Conservation (phyloP, 805 yeast genomes). For the Schizosaccharomyces octosporus region DNA sequence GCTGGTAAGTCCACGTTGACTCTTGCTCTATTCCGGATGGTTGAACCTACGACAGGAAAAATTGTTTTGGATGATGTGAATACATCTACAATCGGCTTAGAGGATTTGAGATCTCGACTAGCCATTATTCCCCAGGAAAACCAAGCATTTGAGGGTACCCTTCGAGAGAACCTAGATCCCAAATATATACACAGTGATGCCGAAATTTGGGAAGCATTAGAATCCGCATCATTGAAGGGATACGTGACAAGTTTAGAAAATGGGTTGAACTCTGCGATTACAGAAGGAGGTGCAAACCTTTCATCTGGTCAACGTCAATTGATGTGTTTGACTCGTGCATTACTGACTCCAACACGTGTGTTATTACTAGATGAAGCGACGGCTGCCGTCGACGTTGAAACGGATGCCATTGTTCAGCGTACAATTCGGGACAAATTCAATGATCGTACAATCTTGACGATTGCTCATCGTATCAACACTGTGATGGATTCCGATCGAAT, state of each 20-base stretch:
- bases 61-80: slow-evolving; percentile 49
- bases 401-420: slow-evolving; percentile 55
- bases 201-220: slow-evolving; percentile 62
- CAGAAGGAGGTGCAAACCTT: slow-evolving; percentile 65
- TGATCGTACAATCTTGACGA: slow-evolving; percentile 60
- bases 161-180: slow-evolving; percentile 75
- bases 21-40: slow-evolving; percentile 58
- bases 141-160: slow-evolving; percentile 69
- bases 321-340: slow-evolving; percentile 60
- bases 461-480: slow-evolving; percentile 75
- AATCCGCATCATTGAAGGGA: slow-evolving; percentile 48
- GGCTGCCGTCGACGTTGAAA: slow-evolving; percentile 72
- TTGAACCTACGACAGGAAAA: slow-evolving; percentile 49
- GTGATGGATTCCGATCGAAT: slow-evolving; percentile 65
- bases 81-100: slow-evolving; percentile 44
- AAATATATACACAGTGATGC: slow-evolving; percentile 40
- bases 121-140: slow-evolving; percentile 88
- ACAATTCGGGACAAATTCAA: slow-evolving; percentile 51
- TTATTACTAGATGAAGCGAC: slow-evolving; percentile 73
- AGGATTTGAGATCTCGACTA: slow-evolving; percentile 49
- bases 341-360: slow-evolving; percentile 49
- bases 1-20: slow-evolving; percentile 84
- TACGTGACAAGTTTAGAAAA: slow-evolving; percentile 33
- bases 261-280: slow-evolving; percentile 30
- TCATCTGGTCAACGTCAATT: slow-evolving; percentile 78